These are phyloP conservation scores for Corchorus olitorius DNA, from an alignment of 345 rosid genomes.

Conservation along the genomic window DNA sequence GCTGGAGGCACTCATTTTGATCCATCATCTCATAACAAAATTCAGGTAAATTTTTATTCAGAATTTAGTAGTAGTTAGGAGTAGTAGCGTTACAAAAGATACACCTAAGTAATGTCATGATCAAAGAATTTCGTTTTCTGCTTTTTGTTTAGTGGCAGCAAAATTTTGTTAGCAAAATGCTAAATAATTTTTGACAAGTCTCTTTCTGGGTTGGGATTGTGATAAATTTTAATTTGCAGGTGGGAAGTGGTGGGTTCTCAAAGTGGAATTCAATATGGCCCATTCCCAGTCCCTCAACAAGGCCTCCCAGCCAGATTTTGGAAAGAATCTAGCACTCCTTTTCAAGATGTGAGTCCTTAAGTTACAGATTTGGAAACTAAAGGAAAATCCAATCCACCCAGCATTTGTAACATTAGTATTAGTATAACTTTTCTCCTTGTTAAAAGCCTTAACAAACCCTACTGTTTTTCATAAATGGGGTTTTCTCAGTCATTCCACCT, in stretches of 20 bases:
- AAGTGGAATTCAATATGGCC: constrained; percentile 73
- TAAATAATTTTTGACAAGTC: constrained; percentile 11
- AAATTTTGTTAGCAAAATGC: not conserved
- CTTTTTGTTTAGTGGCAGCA: not conserved
- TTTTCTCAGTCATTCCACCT: not conserved
- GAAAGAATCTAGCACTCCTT: constrained; percentile 30
- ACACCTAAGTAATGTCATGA: not conserved
- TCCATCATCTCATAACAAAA: constrained; percentile 73
- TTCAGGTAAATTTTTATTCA: constrained; percentile 48
- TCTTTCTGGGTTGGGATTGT: not conserved
- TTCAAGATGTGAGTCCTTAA: constrained; percentile 8
- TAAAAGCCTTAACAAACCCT: constrained; percentile 13
- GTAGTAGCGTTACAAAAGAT: not conserved
- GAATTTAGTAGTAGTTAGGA: not conserved
- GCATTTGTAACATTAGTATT: not conserved
- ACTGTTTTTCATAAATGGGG: constrained; percentile 19
- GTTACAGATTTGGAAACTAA: not conserved
- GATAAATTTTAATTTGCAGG: constrained; percentile 37
- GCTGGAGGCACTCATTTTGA: constrained; percentile 70
- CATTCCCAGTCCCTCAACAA: constrained; percentile 80
- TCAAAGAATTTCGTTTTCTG: too few relatives aligned
- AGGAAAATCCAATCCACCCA: not conserved
- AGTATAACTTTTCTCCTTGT: not conserved
- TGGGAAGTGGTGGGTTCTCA: constrained; percentile 71
- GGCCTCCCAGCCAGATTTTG: constrained; percentile 81